Base-by-base conservation (phyloP, 345 rosid species). In the Camelina neglecta region DNA sequence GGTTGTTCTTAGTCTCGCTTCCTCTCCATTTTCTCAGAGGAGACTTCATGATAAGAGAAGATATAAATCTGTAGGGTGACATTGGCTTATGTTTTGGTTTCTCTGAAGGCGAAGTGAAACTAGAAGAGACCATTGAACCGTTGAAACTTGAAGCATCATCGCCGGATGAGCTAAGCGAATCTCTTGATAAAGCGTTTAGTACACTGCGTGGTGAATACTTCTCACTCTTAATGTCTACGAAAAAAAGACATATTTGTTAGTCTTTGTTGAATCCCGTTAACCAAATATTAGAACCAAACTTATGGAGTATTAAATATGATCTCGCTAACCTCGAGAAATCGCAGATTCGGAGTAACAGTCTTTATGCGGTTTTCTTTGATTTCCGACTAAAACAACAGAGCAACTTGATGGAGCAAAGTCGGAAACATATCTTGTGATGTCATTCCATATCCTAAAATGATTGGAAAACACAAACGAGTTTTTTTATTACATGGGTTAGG, bases 381-480 rank as follows among this genome's bases (percentile, higher is more conserved):
- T 86, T 63, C 92, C 90, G 31, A 90, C 69, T 7, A 96, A 86
- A 62, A 86, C 63, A n/a, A 92, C 75, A n/a, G 96, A 82, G 63
- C 97, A 92, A 61, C 79, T 75, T 78, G 73, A 80, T 0, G 87
- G 88, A 56, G 95, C 92, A 76, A 85, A 77, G 82, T 86, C 68
- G 10, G 88, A 77, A 49, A 92, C 90, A 13, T 85, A 83, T 48
- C 80, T 81, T 57, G 84, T 67, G 53, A 81, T 81, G 53, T 84
- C 75, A 55, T 66, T 71, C 76, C 89, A 80, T 69, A 64, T 73
- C 83, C 97, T 21, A 21, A 74, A 4, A 45, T 44, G 4, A 70
- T 9, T 1, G 1, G 8, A 39, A 16, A 53, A 31, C 10, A 3
- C 10, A 55, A 39, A 31, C 21, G 26, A 26, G 13, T 21, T 20